A percentile compares a stretch with the other conserved stretches of the same genome.
These are phyloP conservation scores for Calonectria hongkongensis DNA, from an alignment of 2,329 filamentous ascomycete genomes.

Conservation along the genomic window DNA sequence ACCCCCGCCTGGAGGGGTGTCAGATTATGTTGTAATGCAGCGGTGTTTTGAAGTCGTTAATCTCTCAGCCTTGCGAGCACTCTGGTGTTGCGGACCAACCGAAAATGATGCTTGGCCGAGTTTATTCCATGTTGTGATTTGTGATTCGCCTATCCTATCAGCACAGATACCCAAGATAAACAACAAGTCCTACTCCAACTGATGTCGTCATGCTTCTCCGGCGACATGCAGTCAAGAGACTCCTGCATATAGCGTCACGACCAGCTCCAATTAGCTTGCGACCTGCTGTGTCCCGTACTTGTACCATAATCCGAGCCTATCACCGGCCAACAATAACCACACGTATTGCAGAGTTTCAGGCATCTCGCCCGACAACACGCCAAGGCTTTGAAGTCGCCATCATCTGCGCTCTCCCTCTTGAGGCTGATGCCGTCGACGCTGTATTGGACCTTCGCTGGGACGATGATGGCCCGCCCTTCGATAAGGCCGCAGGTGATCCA, in stretches of 20 bases:
- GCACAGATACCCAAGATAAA: too few species aligned
- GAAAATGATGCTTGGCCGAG: too few species aligned
- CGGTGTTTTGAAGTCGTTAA: too few species aligned
- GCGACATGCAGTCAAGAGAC: not conserved
- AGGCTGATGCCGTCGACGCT: conserved; percentile 45
- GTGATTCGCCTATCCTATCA: too few species aligned
- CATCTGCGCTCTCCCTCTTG: conserved; percentile 47
- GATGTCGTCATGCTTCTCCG: not conserved
- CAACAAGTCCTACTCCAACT: too few species aligned
- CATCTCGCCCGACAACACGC: not conserved
- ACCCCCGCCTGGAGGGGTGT: too few species aligned
- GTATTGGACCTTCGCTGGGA: conserved; percentile 48
- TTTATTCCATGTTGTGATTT: too few species aligned
- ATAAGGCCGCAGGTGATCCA: conserved; percentile 52
- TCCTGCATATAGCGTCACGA: not conserved
- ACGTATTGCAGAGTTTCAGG: not conserved
- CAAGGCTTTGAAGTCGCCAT: conserved; percentile 45
- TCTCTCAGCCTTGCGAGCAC: too few species aligned
- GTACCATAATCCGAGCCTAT: not conserved
- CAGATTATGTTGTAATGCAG: too few species aligned
- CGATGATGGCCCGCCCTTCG: conserved; percentile 41
- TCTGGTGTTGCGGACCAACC: too few species aligned
- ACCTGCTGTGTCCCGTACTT: not conserved
- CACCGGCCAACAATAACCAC: not conserved
- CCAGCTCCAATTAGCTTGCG: not conserved